Evolutionary conservation across 2,329 filamentous ascomycete genomes (phyloP).

Genomic region (Trichophyton verrucosum): DNA sequence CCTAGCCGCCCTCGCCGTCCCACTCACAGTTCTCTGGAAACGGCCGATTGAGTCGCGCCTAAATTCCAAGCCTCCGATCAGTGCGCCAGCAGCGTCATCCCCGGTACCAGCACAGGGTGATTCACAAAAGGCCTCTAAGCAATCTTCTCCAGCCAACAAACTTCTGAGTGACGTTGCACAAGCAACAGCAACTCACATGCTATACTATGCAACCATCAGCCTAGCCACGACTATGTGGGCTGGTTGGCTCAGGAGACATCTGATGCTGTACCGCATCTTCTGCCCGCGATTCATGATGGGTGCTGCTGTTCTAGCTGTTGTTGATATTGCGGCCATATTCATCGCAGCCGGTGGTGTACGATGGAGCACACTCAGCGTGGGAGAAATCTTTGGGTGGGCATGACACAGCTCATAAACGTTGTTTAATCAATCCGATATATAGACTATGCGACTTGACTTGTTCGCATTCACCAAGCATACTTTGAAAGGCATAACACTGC

Average conservation of each 20-base stretch:
- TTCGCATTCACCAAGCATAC: not conserved
- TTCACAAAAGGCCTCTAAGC: conserved; percentile 2
- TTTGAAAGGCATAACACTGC: not conserved
- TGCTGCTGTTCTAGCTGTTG: conserved; percentile 55
- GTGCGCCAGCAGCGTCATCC: conserved; percentile 17
- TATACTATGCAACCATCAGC: conserved; percentile 72
- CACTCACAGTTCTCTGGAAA: conserved; percentile 81
- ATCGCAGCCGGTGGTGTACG: conserved; percentile 63
- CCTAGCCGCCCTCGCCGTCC: conserved; percentile 64
- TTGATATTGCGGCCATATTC: conserved; percentile 61
- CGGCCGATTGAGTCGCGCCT: conserved; percentile 56
- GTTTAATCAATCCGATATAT: not conserved
- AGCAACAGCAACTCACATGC: conserved; percentile 59
- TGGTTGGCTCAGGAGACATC: conserved; percentile 70
- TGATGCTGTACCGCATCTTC: conserved; percentile 96
- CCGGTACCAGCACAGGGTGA: not conserved
- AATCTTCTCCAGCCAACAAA: conserved; percentile 20
- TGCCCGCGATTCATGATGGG: conserved; percentile 82
- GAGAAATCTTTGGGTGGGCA: conserved; percentile 78
- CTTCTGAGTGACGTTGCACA: conserved; percentile 59
- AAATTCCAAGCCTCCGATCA: conserved; percentile 13
- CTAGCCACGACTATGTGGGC: conserved; percentile 85
- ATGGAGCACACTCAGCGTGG: conserved; percentile 64
- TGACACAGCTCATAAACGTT: conserved; percentile 26
- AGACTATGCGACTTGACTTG: not conserved